phyloP scores from a whole-genome alignment of 164 flowering plant species.

The Magnolia kwangsiensis region DNA sequence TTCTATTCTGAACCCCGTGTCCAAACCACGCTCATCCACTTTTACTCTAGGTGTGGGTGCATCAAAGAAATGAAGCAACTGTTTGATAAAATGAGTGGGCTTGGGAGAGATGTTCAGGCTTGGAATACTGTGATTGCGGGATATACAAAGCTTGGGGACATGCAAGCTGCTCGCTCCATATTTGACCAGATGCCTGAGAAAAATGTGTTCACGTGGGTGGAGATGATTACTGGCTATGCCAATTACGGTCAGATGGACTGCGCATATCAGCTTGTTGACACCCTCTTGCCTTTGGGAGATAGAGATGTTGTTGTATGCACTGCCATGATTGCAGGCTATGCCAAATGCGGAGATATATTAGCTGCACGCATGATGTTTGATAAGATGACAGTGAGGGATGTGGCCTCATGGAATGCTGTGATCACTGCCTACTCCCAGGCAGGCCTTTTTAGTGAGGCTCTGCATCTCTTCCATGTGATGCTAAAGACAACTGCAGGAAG shows the following conservation, averaged over 20 bases:
- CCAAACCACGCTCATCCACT: conserved; percentile 14
- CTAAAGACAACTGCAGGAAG: conserved; percentile 4
- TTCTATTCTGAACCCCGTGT: conserved; percentile 8
- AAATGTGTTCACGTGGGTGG: conserved; percentile 16
- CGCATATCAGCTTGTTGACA: conserved; percentile 10
- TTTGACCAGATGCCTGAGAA: conserved; percentile 17
- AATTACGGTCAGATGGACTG: conserved; percentile 16
- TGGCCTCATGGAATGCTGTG: conserved; percentile 26
- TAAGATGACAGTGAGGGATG: conserved; percentile 15
- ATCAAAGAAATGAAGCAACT: conserved; percentile 1
- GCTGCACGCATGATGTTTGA: conserved; percentile 21
- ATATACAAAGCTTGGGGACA: conserved; percentile 9
- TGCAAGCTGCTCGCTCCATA: conserved; percentile 16
- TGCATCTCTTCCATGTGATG: conserved; percentile 20
- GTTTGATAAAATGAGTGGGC: conserved; percentile 12
- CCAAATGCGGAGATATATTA: conserved; percentile 11
- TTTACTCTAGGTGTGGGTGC: conserved; percentile 15
- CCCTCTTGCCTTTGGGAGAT: conserved; percentile 2
- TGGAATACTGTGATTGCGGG: conserved; percentile 23
- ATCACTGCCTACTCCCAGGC: conserved; percentile 13
- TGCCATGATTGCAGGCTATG: conserved; percentile 23
- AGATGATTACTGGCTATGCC: conserved; percentile 20
- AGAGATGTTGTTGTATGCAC: conserved; percentile 14
- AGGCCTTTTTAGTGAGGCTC: conserved; percentile 14
- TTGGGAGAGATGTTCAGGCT: conserved; percentile 16